These are phyloP conservation scores for Nitzschia sp. DNA, from an alignment of 108 stramenopile genomes.

Conservation along the genomic window DNA sequence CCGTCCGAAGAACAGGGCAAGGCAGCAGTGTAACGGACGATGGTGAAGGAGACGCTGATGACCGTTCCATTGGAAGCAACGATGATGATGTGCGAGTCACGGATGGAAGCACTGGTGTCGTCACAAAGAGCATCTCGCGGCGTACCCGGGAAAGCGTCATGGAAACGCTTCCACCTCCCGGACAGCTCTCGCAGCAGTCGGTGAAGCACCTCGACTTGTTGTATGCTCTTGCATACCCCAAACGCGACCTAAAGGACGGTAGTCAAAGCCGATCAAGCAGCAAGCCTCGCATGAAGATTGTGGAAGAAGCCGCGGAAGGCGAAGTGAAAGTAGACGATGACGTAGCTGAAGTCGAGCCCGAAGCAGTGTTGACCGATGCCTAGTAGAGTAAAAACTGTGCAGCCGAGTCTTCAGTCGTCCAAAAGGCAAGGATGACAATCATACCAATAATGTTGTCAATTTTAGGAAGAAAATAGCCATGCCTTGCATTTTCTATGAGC, in stretches of 20 bases:
- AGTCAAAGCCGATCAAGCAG: slow-evolving; percentile 25
- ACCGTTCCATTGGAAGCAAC: slow-evolving; percentile 83
- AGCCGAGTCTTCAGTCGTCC: no score
- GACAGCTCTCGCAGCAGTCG: slow-evolving; percentile 75
- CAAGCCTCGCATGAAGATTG: slow-evolving; percentile 21
- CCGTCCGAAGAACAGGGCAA: slow-evolving; percentile 64
- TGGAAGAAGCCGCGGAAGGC: slow-evolving; percentile 13
- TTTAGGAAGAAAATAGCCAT: no score
- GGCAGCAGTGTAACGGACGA: slow-evolving; percentile 29
- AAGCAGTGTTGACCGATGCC: not conserved
- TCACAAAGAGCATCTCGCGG: slow-evolving; percentile 59
- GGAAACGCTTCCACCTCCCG: slow-evolving; percentile 66
- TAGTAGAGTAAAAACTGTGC: no score
- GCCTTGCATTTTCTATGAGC: no score
- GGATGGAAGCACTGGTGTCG: slow-evolving; percentile 64
- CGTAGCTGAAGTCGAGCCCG: not conserved
- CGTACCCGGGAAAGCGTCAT: slow-evolving; percentile 82
- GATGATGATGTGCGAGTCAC: slow-evolving; percentile 80
- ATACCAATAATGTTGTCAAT: no score
- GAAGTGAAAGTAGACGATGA: slow-evolving; percentile 1
- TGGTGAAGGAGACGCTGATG: slow-evolving; percentile 42
- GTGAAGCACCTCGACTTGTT: slow-evolving; percentile 79
- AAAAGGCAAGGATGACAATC: no score
- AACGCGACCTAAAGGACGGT: slow-evolving; percentile 42
- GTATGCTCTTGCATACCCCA: slow-evolving; percentile 83